These are phyloP conservation scores for Triticum dicoccoides DNA, from an alignment of 176 grass and related monocot genomes.

Conservation along the genomic window DNA sequence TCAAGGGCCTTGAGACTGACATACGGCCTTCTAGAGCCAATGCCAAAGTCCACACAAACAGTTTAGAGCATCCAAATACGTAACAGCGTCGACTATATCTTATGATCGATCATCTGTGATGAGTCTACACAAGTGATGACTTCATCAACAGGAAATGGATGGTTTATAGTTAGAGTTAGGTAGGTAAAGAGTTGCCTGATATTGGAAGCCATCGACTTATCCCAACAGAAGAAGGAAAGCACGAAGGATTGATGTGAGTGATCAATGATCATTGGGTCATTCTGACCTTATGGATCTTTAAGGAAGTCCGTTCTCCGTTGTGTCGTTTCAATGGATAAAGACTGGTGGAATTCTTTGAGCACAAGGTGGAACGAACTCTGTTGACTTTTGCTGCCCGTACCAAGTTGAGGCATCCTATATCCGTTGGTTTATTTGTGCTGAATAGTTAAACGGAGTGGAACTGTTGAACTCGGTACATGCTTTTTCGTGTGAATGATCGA, in stretches of 20 bases:
- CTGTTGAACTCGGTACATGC: background rate
- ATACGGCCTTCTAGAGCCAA: conserved; percentile 5
- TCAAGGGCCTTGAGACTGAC: conserved; percentile 1
- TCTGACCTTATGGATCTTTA: background rate
- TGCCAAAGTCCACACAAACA: background rate
- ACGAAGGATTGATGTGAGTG: background rate
- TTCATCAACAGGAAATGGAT: background rate
- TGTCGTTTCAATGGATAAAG: conserved; percentile 18
- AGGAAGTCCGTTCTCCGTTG: background rate
- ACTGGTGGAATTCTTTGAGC: background rate
- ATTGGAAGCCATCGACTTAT: conserved; percentile 46
- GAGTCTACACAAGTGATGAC: conserved; percentile 8
- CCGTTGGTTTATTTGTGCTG: background rate
- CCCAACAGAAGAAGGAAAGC: background rate
- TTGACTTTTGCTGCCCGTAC: conserved; percentile 22
- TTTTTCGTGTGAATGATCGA: background rate
- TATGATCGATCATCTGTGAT: background rate
- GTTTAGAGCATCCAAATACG: background rate
- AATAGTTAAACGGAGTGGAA: background rate
- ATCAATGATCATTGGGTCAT: conserved; percentile 27
- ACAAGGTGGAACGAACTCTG: conserved; percentile 37
- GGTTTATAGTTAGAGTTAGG: conserved; percentile 29
- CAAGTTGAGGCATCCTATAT: background rate
- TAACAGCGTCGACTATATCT: conserved; percentile 28
- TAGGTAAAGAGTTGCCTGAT: conserved; percentile 30